These are phyloP conservation scores for Pichia sporocuriosa DNA, from an alignment of 805 yeast genomes.

Conservation along the genomic window DNA sequence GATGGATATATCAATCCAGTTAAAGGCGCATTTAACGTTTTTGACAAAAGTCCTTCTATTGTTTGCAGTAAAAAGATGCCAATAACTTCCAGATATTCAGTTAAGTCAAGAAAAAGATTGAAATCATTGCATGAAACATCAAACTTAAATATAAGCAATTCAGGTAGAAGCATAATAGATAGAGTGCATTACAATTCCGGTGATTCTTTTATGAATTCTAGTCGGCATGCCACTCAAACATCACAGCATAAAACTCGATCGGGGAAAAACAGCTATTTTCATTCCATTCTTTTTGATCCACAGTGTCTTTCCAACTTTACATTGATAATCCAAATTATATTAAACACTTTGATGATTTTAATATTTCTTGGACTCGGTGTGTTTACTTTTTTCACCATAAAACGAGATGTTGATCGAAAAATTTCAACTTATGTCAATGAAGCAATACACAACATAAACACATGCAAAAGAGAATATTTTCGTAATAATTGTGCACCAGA, in stretches of 20 bases:
- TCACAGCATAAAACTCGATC: not conserved
- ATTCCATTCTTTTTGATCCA: conserved; percentile 21
- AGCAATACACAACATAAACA: conserved; percentile 54
- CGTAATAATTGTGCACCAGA: conserved; percentile 66
- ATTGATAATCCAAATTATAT: conserved; percentile 20
- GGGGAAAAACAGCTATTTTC: no score
- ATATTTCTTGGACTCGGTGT: conserved; percentile 16
- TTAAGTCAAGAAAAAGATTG: conserved; percentile 18
- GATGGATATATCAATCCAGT: conserved; percentile 23
- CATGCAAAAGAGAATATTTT: conserved; percentile 63
- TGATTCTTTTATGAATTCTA: no score
- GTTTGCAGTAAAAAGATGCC: conserved; percentile 9
- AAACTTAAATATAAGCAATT: no score
- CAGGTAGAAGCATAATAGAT: no score
- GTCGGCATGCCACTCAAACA: no score
- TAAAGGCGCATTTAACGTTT: conserved; percentile 26
- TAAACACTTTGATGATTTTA: conserved; percentile 22
- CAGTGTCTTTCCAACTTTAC: conserved; percentile 25
- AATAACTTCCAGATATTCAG: conserved; percentile 7
- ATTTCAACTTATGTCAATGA: conserved; percentile 57
- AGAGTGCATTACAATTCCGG: no score
- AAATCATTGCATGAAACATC: conserved; percentile 5
- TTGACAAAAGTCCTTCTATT: conserved; percentile 17
- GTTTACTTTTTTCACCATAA: conserved; percentile 22
- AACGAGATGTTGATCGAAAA: conserved; percentile 61